A percentile compares a stretch with the other conserved stretches of the same genome.
phyloP scores from a whole-genome alignment of 139 green algal genomes.

The Micractinium sp. region DNA sequence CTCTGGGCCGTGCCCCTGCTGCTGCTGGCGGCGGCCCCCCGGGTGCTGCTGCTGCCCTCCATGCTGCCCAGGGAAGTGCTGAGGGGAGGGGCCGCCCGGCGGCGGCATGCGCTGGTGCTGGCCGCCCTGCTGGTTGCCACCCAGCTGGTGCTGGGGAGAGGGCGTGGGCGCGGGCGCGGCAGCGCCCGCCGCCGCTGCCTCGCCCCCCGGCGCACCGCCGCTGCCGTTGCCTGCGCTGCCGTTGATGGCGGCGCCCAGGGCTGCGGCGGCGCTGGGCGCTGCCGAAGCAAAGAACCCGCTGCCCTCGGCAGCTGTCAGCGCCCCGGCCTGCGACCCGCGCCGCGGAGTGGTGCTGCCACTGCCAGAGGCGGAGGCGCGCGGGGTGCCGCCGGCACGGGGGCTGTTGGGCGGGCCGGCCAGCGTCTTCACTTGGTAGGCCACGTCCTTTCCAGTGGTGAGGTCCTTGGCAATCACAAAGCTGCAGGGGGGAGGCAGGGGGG shows the following conservation, averaged over 20 bases:
- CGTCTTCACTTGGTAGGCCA: slow-evolving; percentile 38
- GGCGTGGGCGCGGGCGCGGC: background rate
- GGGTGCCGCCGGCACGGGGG: background rate
- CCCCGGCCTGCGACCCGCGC: background rate
- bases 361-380: background rate
- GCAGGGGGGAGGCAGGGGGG: background rate
- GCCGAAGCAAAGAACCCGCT: background rate
- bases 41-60: background rate
- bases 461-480: slow-evolving; percentile 42
- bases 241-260: background rate
- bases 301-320: background rate
- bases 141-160: background rate
- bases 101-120: background rate
- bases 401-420: background rate
- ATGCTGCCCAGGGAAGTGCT: no score
- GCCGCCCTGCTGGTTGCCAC: background rate
- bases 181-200: background rate
- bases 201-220: background rate
- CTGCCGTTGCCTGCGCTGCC: background rate
- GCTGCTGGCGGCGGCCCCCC: background rate
- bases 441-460: slow-evolving; percentile 35
- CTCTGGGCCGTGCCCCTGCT: background rate
- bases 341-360: background rate
- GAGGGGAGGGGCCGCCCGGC: background rate
- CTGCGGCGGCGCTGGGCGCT: background rate